phyloP scores from a whole-genome alignment of 345 rosid species.

The Geranium rotundifolium region DNA sequence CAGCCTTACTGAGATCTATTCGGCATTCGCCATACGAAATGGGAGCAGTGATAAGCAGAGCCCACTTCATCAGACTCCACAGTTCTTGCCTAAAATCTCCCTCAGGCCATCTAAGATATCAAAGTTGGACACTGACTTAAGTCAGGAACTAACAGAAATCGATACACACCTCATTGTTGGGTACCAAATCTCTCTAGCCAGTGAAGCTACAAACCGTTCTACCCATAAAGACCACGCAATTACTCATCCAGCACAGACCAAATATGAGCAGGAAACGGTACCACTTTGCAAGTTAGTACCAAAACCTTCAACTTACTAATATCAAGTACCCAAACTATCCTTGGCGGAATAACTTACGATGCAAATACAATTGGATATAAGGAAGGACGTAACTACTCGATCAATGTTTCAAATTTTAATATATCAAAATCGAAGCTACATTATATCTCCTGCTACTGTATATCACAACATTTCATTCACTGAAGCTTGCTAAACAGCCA shows the following conservation, averaged over 20 bases:
- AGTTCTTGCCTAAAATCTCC: not conserved
- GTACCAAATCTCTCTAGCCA: not conserved
- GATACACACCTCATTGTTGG: not conserved
- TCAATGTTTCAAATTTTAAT: not conserved
- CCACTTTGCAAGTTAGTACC: not conserved
- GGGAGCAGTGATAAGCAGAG: not conserved
- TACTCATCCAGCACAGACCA: not conserved
- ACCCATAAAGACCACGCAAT: not conserved
- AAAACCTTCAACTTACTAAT: not conserved
- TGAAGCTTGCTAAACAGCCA: not conserved
- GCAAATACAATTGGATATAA: not conserved
- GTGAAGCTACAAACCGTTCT: not conserved
- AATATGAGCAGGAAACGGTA: too few species aligned
- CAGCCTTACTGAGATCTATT: not conserved
- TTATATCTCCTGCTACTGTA: not conserved
- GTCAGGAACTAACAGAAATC: not conserved
- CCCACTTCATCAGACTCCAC: too few species aligned
- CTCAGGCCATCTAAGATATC: not conserved
- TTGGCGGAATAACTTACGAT: not conserved
- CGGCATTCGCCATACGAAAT: too few species aligned
- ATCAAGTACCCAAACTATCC: not conserved
- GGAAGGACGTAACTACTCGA: too few species aligned
- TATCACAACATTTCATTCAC: not conserved
- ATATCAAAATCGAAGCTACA: not conserved
- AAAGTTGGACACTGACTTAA: not conserved